Evolutionary conservation across 2,329 filamentous ascomycete genomes (phyloP), one percentile per base, ranked within the genome.

Genomic region (Botryotinia globosa): DNA sequence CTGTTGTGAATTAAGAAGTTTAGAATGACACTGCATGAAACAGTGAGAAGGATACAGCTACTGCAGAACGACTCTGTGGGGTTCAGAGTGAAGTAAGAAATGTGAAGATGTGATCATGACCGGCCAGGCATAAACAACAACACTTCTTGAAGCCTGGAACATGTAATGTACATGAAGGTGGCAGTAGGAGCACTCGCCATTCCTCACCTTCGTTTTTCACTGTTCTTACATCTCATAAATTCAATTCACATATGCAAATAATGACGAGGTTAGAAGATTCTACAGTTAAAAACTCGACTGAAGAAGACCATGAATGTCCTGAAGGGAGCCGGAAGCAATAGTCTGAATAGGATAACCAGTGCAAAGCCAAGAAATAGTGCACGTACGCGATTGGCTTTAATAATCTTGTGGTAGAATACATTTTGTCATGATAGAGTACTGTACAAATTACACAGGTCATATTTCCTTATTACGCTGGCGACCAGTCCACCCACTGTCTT

Each of bases 361-460:
- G 48, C 25, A 22, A 32, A 67, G 2, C 8, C 34, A 56, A 67
- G 25, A 9, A 2, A 51, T 37, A 25, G 64, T 68, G 25, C 18
- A 25, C 22, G 18, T 51, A 39, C 34, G 18, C 39, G 34, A 56
- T 56, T 42, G 48, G 25, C 34, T 56, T 42, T 32, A 20, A 32
- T 22, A 25, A 14, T 16, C 20, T 68, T 22, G 10, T 32, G 37
- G 37, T 18, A 56, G 51, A 68, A 42, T 29, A 42, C 34, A 42
- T 58, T 59, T 66, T 39, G 63, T 59, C 37, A 34, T 25, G 44
- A 56, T 56, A 66, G n/a, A 37, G 37, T 66, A 58, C 45, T 66
- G 34, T 66, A 66, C 48, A 72, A 58, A 59, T 48, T 45, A 42
- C 18, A 66, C 29, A 68, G n/a, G 29, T 72, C 32, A 58, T 45